These are phyloP conservation scores for Malania oleifera DNA, from an alignment of 164 flowering plant species.

Conservation along the genomic window DNA sequence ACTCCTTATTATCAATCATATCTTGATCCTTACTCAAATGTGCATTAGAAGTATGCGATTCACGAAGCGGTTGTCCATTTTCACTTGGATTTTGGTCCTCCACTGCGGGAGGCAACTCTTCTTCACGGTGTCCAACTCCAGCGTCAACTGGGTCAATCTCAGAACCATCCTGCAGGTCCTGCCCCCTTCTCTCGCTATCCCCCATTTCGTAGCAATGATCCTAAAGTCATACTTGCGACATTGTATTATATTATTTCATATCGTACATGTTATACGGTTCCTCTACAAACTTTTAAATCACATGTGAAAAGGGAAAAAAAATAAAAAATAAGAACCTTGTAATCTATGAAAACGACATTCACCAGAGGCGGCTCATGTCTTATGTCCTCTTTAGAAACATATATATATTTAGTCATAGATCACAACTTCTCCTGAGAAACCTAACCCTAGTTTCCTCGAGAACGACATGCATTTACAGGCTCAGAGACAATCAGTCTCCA, in stretches of 20 bases:
- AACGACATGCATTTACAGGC: not conserved
- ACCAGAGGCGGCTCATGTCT: not conserved
- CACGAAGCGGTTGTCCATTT: constrained; percentile 2
- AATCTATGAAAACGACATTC: constrained; percentile 4
- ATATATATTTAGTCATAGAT: not conserved
- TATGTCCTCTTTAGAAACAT: not conserved
- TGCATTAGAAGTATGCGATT: not conserved
- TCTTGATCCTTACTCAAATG: constrained; percentile 8
- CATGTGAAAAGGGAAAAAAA: not conserved
- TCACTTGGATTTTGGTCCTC: constrained; percentile 11
- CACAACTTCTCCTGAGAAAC: not conserved
- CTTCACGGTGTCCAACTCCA: constrained; percentile 2
- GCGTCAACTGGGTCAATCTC: constrained; percentile 11
- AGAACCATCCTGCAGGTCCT: not conserved
- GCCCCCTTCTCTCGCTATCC: constrained; percentile 20
- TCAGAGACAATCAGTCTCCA: no score
- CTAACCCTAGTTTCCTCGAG: constrained; percentile 6
- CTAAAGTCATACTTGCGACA: not conserved
- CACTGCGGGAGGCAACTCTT: not conserved
- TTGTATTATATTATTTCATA: not conserved
- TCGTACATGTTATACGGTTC: not conserved
- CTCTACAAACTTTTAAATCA: not conserved
- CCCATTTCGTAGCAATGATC: constrained; percentile 14
- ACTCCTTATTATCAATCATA: constrained; percentile 6
- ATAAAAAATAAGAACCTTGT: not conserved